Evolutionary conservation across 1,284 basidiomycete genomes (phyloP), one percentile per base, ranked within the genome.

Genomic region (Stygiomarasmius scandens): DNA sequence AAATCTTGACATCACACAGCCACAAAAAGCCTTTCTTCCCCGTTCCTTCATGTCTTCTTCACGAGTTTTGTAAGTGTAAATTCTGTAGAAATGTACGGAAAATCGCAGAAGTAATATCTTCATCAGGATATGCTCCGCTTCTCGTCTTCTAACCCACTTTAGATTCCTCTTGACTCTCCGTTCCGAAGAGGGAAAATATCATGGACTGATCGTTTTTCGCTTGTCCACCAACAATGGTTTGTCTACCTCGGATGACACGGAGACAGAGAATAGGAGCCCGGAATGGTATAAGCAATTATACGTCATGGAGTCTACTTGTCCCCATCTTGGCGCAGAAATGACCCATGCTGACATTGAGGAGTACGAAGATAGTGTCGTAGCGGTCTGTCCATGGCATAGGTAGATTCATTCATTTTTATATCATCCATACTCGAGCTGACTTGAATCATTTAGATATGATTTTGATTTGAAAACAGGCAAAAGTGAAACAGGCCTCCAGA

Each of bases 371-470:
- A 82, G 75, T 48, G 67, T 80, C 19, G 83, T 86, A 12, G 84
- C 84, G 48, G 89, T 93, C 3, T 93, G 92, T 71, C 92, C 93
- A 3, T 93, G 90, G 89, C 92, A 95, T 72, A 83, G 90, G 80
- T 89, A 5, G 16, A 44, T 34, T 20, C 16, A 49, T 14, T 27
- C 27, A 29, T 32, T 32, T 32, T 5, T 6, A 10, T 1, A 56
- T 22, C 22, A 10, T 34, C 19, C 14, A 44, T 16, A 32, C 23
- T 23, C 41, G 16, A 9, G 43, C 34, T 46, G 11, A 52, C 29
- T 53, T 6, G 20, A 43, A 12, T 22, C 22, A 29, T 19, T 12
- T 61, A 89, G 89, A 72, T 93, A 89, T 65, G 90, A 91, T 67
- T 90, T 89, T 68, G 82, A 86, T 65, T 73, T 92, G 32, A 75